phyloP scores from a whole-genome alignment of 2,329 filamentous ascomycete species.

The Emmonsiellopsis sp. region DNA sequence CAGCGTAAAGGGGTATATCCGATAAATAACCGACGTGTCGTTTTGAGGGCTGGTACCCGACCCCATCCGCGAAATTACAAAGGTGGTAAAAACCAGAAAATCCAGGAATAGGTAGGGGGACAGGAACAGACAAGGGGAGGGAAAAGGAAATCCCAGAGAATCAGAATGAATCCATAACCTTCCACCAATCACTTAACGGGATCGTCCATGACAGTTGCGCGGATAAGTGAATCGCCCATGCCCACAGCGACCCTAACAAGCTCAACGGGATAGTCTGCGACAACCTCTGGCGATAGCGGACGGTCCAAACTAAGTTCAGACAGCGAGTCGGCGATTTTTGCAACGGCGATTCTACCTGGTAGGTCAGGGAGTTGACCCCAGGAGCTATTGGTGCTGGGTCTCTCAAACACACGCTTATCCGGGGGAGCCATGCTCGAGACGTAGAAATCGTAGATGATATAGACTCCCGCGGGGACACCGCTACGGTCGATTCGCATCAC shows the following conservation, averaged over 20 bases:
- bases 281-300: not conserved
- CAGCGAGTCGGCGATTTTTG: not conserved
- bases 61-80: too few species aligned
- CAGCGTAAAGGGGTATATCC: too few species aligned
- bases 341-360: not conserved
- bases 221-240: not conserved
- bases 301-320: not conserved
- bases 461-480: not conserved
- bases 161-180: too few species aligned
- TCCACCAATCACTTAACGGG: too few species aligned
- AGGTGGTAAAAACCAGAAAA: too few species aligned
- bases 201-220: not conserved
- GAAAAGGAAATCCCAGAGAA: too few species aligned
- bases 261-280: not conserved
- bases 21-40: too few species aligned
- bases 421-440: not conserved
- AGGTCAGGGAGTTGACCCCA: not conserved
- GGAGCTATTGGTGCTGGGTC: not conserved
- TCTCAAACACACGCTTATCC: not conserved
- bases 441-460: conserved; percentile 6
- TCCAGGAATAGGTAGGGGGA: too few species aligned
- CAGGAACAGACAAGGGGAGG: too few species aligned
- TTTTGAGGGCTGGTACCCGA: too few species aligned
- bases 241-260: not conserved
- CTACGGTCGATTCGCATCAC: conserved; percentile 3